Evolutionary conservation across 2,329 filamentous ascomycete genomes (phyloP), one percentile per base, ranked within the genome.

Genomic region (Xylariomycetidae sp.): DNA sequence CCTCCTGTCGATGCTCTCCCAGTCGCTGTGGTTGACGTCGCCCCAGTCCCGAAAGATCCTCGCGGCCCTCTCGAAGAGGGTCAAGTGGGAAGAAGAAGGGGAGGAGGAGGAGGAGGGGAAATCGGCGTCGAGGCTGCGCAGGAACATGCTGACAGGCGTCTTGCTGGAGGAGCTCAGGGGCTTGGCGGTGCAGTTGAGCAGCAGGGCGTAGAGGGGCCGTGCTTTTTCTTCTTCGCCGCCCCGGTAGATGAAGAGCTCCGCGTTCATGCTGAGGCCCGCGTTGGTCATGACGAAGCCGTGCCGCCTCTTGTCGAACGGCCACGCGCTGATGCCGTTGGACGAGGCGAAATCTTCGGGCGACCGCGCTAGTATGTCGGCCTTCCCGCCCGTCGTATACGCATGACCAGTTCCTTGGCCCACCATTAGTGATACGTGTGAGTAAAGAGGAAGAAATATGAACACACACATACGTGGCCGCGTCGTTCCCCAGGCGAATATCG

Each of bases 401-500:
- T 27, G 12, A 11, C 15, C 26, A 16, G 7, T 27, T 27, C 26
- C 26, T 16, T 6, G 11, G 11, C 15, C 15, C n/a, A 23, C 20
- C 8, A 8, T 23, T 23, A 8, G 20, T 23, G 26, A 27, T 16
- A 15, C 13, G 15, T 3, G 6, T 27, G 12, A 11, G 13, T 16
- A 10, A 27, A n/a, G n/a, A n/a, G 26, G 26, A 16, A 27, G 13
- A 10, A 10, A 16, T 13, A 16, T 27, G 12, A 15, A 9, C 12
- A 13, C 26, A 27, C 15, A 27, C 26, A 13, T 27, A 16, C 16
- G 12, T 30, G 16, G 12, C 16, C 27, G 23, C 12, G 15, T 8
- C 13, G 29, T 19, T 31, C 32, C 36, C 32, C 32, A 38, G 12
- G 32, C 37, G 18, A 40, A 43, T 28, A 43, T 40, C 6, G 40